Evolutionary conservation across 1,284 basidiomycete genomes (phyloP).

Genomic region (Ceratobasidium sp.): DNA sequence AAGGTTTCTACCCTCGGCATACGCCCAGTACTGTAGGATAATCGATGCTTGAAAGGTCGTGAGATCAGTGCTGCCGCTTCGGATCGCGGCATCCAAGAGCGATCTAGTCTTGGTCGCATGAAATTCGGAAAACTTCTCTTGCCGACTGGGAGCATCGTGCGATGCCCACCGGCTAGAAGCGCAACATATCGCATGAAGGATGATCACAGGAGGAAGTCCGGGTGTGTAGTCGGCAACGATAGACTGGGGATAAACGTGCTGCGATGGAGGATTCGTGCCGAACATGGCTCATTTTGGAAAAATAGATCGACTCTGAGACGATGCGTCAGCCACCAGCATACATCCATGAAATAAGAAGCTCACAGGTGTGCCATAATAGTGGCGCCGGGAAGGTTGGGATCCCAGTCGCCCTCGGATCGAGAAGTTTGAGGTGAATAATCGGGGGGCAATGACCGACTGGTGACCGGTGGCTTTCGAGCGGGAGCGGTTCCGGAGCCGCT

Average conservation of each 20-base stretch:
- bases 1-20: constrained; percentile 85
- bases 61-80: constrained; percentile 82
- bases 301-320: constrained; percentile 72
- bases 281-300: constrained; percentile 83
- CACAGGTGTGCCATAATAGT: constrained; percentile 72
- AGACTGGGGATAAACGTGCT: constrained; percentile 80
- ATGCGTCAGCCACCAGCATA: constrained; percentile 37
- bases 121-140: constrained; percentile 70
- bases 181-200: constrained; percentile 85
- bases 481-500: constrained; percentile 52
- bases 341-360: constrained; percentile 46
- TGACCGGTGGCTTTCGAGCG: constrained; percentile 47
- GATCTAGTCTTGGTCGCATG: constrained; percentile 82
- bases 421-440: constrained; percentile 53
- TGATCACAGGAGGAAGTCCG: constrained; percentile 79
- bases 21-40: constrained; percentile 85
- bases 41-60: constrained; percentile 83
- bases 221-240: constrained; percentile 74
- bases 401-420: constrained; percentile 73
- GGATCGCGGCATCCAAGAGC: constrained; percentile 84
- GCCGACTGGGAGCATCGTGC: constrained; percentile 53
- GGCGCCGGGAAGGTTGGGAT: constrained; percentile 78
- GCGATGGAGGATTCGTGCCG: constrained; percentile 76
- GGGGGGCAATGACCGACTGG: constrained; percentile 34
- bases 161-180: constrained; percentile 82